Conservation (phyloP, 129 eudicot genomes). For the Gnaphalium uliginosum region DNA sequence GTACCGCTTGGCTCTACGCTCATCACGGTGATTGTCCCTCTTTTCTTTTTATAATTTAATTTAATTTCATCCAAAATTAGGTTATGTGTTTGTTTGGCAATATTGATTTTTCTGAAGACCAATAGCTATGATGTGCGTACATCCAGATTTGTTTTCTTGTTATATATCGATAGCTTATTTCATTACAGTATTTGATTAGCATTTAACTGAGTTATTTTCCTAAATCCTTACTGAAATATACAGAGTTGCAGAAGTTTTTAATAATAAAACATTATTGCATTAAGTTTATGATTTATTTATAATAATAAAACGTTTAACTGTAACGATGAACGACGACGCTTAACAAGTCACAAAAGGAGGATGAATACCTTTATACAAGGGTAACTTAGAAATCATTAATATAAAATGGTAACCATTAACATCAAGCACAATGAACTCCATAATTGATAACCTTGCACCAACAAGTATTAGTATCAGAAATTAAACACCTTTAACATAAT, state of each 20-base stretch:
- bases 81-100: not conserved
- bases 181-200: not conserved
- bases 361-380: not conserved
- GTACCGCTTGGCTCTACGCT: conserved; percentile 69
- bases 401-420: too few species aligned
- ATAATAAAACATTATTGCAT: not conserved
- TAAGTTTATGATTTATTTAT: too few species aligned
- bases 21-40: conserved; percentile 60
- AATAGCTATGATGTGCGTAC: not conserved
- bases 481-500: not conserved
- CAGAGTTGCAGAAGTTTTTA: not conserved
- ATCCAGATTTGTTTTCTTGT: not conserved
- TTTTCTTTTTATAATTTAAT: not conserved
- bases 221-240: not conserved
- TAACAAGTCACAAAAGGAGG: not conserved
- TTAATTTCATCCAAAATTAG: not conserved
- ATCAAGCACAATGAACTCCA: not conserved
- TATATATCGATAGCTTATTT: not conserved
- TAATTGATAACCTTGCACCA: not conserved
- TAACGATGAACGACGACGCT: not conserved
- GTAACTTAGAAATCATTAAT: too few species aligned
- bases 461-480: not conserved
- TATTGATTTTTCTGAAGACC: not conserved
- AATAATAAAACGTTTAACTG: not conserved
- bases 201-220: not conserved